Conservation (phyloP, 2,329 filamentous ascomycete species). For the Aspergillus vadensis region DNA sequence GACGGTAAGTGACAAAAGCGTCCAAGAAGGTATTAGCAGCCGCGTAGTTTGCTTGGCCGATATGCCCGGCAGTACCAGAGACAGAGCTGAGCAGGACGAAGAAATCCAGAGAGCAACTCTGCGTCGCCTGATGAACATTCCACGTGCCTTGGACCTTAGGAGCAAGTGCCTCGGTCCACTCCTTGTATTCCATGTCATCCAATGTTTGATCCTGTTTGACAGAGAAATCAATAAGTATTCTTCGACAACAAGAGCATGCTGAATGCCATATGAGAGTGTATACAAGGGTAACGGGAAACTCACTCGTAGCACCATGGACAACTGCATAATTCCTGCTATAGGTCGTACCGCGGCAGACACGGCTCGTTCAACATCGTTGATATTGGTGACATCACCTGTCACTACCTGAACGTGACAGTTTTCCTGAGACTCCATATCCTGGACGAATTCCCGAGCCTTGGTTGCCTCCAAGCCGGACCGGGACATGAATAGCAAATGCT, state of each 20-base stretch:
- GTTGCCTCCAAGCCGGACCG: slow-evolving; percentile 14
- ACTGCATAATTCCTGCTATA: slow-evolving; percentile 27
- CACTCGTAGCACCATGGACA: slow-evolving; percentile 11
- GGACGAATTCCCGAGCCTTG: slow-evolving; percentile 20
- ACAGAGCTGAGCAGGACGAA: slow-evolving; percentile 40
- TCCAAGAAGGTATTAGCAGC: slow-evolving; percentile 39
- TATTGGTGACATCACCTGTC: slow-evolving; percentile 23
- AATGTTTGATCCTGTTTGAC: slow-evolving; percentile 18
- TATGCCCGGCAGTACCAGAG: slow-evolving; percentile 35
- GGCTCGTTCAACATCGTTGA: slow-evolving; percentile 21
- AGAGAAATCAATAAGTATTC: no score
- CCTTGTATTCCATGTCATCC: slow-evolving; percentile 39
- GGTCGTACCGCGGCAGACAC: slow-evolving; percentile 14
- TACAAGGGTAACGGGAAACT: neutral
- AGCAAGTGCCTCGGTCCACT: slow-evolving; percentile 32
- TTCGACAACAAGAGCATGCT: no score
- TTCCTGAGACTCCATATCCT: slow-evolving; percentile 27
- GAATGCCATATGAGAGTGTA: no score
- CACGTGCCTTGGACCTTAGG: slow-evolving; percentile 39
- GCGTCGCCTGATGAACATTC: slow-evolving; percentile 30
- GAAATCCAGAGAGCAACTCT: slow-evolving; percentile 18
- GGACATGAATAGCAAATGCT: slow-evolving; percentile 16
- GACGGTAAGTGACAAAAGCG: slow-evolving; percentile 30
- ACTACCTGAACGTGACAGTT: slow-evolving; percentile 13
- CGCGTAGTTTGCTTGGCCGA: slow-evolving; percentile 46